Percentiles rank a stretch among this genome's conserved stretches.
phyloP scores from a whole-genome alignment of 495 filamentous ascomycete genomes.

The Immersiella caudata region DNA sequence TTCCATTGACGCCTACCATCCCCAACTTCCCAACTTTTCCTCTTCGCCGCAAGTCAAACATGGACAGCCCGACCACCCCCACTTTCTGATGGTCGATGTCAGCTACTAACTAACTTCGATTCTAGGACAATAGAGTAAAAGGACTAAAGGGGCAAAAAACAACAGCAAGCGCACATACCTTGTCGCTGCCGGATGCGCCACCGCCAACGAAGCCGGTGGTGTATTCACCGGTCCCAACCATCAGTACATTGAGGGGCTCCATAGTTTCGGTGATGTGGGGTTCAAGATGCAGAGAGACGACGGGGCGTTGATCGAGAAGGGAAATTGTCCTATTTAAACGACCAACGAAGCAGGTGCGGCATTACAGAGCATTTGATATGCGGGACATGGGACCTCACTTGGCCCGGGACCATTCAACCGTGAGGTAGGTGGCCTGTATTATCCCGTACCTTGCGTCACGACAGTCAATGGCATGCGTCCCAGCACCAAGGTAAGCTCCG shows the following conservation, averaged over 20 bases:
- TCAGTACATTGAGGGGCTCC: slow-evolving; percentile 82
- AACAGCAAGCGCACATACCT: no score
- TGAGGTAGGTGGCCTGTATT: background rate
- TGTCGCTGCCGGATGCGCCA: slow-evolving; percentile 78
- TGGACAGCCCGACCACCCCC: slow-evolving; percentile 84
- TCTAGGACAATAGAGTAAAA: no score
- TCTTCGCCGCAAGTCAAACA: slow-evolving; percentile 86
- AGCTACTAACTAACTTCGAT: no score
- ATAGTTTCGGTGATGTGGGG: slow-evolving; percentile 46
- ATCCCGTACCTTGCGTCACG: slow-evolving; percentile 14
- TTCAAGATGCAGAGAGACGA: background rate
- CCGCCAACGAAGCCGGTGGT: slow-evolving; percentile 87
- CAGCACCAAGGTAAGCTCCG: no score
- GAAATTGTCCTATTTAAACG: slow-evolving; percentile 5
- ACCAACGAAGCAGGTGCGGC: slow-evolving; percentile 4
- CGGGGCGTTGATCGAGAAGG: background rate
- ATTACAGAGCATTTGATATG: background rate
- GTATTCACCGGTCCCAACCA: slow-evolving; percentile 95
- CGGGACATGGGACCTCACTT: slow-evolving; percentile 1
- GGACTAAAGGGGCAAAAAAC: no score
- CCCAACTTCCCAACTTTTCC: slow-evolving; percentile 83
- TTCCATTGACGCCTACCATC: slow-evolving; percentile 89
- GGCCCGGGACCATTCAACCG: background rate
- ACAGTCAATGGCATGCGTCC: no score
- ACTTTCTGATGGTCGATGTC: no score